A percentile compares a stretch with the other conserved stretches of the same genome.
Conservation (phyloP, 441 rosid genomes). For the Gossypium armourianum region DNA sequence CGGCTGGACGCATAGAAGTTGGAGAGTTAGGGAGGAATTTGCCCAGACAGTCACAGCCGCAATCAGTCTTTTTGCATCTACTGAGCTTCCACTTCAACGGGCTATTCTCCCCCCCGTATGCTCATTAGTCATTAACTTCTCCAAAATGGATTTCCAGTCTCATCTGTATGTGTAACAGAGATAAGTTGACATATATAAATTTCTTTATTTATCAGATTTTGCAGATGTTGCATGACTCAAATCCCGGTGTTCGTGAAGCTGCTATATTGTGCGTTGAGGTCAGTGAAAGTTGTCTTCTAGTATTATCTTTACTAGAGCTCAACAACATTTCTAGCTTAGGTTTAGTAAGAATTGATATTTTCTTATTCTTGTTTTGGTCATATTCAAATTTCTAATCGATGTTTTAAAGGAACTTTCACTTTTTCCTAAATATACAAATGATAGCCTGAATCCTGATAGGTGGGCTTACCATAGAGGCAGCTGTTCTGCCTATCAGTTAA, state of each 20-base stretch:
- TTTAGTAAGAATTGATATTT: neutral
- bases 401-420: constrained; percentile 27
- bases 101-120: constrained; percentile 88
- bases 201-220: constrained; percentile 45
- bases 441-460: too few relatives aligned
- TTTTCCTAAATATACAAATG: neutral
- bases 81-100: constrained; percentile 93
- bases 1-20: constrained; percentile 86
- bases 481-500: too few relatives aligned
- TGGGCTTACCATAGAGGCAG: too few relatives aligned
- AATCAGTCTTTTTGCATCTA: constrained; percentile 75
- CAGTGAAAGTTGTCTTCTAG: constrained; percentile 8
- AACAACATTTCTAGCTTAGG: neutral
- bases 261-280: constrained; percentile 93
- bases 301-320: neutral
- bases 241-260: constrained; percentile 81
- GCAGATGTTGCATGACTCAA: constrained; percentile 79
- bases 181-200: neutral
- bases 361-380: neutral
- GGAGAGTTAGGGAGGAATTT: constrained; percentile 94
- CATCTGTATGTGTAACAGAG: neutral
- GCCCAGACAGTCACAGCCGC: constrained; percentile 91
- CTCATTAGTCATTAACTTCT: neutral
- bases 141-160: neutral
- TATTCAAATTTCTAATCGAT: neutral